phyloP scores from a whole-genome alignment of 164 flowering plant genomes.

The Stephania japonica region DNA sequence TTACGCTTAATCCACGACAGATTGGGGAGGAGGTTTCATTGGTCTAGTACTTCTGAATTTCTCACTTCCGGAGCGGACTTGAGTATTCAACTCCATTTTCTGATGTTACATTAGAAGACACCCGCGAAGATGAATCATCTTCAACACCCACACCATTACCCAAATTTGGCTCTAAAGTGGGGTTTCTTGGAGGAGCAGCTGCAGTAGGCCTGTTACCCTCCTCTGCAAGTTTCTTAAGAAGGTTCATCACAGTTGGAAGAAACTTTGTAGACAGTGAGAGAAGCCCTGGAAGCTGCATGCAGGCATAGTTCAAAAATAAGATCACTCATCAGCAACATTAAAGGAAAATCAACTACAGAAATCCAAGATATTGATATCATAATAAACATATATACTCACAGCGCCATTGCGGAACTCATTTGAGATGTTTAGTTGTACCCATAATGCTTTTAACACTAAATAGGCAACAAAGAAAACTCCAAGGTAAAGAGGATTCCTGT shows the following conservation, averaged over 20 bases:
- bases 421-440: conserved; percentile 78
- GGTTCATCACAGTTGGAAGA: conserved; percentile 82
- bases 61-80: conserved; percentile 43
- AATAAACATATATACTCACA: conserved; percentile 45
- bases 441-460: conserved; percentile 65
- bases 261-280: conserved; percentile 73
- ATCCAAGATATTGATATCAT: background rate
- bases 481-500: conserved; percentile 85
- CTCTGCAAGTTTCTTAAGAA: conserved; percentile 71
- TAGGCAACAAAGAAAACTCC: conserved; percentile 57
- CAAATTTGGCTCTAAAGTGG: conserved; percentile 28
- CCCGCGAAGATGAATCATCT: conserved; percentile 41
- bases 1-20: background rate
- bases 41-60: conserved; percentile 16
- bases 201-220: conserved; percentile 49
- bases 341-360: background rate
- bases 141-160: conserved; percentile 23
- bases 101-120: conserved; percentile 48
- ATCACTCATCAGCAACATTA: no score
- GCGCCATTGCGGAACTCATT: conserved; percentile 83
- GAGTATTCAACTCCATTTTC: conserved; percentile 44
- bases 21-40: background rate
- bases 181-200: conserved; percentile 42
- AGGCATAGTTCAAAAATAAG: conserved; percentile 3
- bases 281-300: conserved; percentile 81